These are phyloP conservation scores for Phytopythium chamaehyphon DNA, from an alignment of 352 stramenopile species.

Conservation along the genomic window DNA sequence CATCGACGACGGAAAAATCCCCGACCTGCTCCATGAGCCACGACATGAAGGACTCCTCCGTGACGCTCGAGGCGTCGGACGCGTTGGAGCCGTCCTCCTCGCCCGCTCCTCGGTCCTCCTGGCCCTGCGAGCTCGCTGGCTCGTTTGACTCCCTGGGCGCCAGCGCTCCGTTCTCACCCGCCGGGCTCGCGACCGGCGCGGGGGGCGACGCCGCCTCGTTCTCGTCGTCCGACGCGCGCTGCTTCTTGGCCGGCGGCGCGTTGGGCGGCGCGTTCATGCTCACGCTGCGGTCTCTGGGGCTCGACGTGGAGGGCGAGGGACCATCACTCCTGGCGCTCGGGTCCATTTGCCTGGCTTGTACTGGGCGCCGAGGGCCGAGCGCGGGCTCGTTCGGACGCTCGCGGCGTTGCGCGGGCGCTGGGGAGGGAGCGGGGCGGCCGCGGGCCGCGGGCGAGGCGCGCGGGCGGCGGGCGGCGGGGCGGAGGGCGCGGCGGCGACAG, in stretches of 20 bases:
- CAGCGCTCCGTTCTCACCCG: slow-evolving; percentile 5
- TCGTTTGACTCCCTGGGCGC: slow-evolving; percentile 3
- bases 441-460: not conserved
- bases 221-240: slow-evolving; percentile 74
- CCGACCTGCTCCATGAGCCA: slow-evolving; percentile 60
- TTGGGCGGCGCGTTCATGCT: slow-evolving; percentile 62
- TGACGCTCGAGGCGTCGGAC: slow-evolving; percentile 36
- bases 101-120: slow-evolving; percentile 2
- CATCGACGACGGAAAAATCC: not conserved
- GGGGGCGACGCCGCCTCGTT: slow-evolving; percentile 33
- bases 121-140: not conserved
- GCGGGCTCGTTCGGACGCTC: not conserved
- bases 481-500: too few species aligned
- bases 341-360: not conserved
- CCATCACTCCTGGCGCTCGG: slow-evolving; percentile 3
- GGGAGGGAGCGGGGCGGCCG: not conserved
- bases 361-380: not conserved
- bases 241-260: slow-evolving; percentile 71
- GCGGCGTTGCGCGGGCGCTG: not conserved
- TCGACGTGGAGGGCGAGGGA: slow-evolving; percentile 14
- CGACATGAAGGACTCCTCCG: slow-evolving; percentile 75
- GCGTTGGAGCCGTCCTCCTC: slow-evolving; percentile 25
- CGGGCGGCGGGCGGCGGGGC: too few species aligned
- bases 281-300: slow-evolving; percentile 53
- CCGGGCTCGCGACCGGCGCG: not conserved